These are phyloP conservation scores for Camillea tinctor DNA, from an alignment of 2,329 filamentous ascomycete genomes.

Conservation along the genomic window DNA sequence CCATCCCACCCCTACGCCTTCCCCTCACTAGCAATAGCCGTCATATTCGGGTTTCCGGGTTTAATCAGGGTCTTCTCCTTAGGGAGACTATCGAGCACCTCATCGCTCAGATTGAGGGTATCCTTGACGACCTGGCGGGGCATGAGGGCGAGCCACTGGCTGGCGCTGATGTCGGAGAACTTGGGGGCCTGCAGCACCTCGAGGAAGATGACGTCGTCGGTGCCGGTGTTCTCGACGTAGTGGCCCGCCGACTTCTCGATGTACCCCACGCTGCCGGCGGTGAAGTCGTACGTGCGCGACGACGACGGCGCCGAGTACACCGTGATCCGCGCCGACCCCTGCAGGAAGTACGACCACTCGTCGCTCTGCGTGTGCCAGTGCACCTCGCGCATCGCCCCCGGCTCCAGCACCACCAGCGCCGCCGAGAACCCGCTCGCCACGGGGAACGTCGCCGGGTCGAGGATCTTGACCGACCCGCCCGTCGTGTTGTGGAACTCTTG, in stretches of 20 bases:
- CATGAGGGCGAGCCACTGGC: conserved; percentile 58
- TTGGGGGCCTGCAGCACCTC: conserved; percentile 54
- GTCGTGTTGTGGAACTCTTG: conserved; percentile 50
- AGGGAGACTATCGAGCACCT: conserved; percentile 37
- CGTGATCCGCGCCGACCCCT: conserved; percentile 55
- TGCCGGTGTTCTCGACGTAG: conserved; percentile 61
- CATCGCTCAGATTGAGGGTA: conserved; percentile 45
- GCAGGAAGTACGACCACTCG: conserved; percentile 61
- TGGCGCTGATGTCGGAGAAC: conserved; percentile 54
- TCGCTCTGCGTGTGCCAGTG: conserved; percentile 62
- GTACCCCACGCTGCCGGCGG: conserved; percentile 59
- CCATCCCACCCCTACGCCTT: too few relatives aligned
- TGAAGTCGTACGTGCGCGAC: conserved; percentile 58
- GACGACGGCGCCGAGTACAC: conserved; percentile 51
- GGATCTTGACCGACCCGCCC: conserved; percentile 58
- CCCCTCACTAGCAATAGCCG: conserved; percentile 22
- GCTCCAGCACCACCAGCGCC: conserved; percentile 56
- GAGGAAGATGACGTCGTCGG: conserved; percentile 56
- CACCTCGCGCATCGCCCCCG: conserved; percentile 63
- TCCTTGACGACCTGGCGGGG: conserved; percentile 58
- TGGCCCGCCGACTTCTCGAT: conserved; percentile 54
- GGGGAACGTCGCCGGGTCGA: conserved; percentile 58
- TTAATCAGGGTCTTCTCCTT: conserved; percentile 44
- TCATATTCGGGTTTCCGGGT: conserved; percentile 39
- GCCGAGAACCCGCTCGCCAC: conserved; percentile 54